Conservation (phyloP, 164 flowering plant genomes). For the Cinnamomum chago region DNA sequence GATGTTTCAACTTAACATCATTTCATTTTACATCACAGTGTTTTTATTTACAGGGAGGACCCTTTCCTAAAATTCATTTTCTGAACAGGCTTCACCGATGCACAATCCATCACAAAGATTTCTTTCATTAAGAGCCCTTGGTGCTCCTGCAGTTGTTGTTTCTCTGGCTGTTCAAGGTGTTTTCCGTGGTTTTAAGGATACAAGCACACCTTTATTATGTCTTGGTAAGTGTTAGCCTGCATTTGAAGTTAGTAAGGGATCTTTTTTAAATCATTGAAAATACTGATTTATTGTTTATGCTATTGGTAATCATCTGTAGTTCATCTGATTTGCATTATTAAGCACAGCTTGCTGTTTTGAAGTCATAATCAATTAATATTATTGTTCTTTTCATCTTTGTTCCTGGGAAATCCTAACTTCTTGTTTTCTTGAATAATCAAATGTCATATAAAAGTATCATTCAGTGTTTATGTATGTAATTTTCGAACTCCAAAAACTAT, state of each 20-base stretch:
- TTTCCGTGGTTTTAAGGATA: constrained; percentile 92
- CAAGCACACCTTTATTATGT: constrained; percentile 80
- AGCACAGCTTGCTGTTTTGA: neutral
- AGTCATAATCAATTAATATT: neutral
- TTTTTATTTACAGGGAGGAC: constrained; percentile 16
- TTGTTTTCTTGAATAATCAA: too few species aligned
- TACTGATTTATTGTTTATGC: neutral
- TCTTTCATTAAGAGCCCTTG: constrained; percentile 76
- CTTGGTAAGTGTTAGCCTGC: constrained; percentile 52
- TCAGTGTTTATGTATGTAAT: too few species aligned
- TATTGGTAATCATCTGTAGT: neutral
- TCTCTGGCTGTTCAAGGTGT: constrained; percentile 89
- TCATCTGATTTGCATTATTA: neutral
- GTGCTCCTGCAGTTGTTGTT: constrained; percentile 90
- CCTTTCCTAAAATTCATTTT: constrained; percentile 17
- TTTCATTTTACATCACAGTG: constrained; percentile 7
- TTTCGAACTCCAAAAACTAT: too few species aligned
- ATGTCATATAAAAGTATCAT: too few species aligned
- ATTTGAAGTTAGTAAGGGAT: neutral
- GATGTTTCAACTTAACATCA: neutral
- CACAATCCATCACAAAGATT: constrained; percentile 58
- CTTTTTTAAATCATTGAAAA: too few species aligned
- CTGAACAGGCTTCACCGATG: constrained; percentile 74
- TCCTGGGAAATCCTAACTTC: too few species aligned
- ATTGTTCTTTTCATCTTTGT: too few species aligned